Conservation (phyloP, 2,329 filamentous ascomycete genomes). For the Neonectria coccinea region DNA sequence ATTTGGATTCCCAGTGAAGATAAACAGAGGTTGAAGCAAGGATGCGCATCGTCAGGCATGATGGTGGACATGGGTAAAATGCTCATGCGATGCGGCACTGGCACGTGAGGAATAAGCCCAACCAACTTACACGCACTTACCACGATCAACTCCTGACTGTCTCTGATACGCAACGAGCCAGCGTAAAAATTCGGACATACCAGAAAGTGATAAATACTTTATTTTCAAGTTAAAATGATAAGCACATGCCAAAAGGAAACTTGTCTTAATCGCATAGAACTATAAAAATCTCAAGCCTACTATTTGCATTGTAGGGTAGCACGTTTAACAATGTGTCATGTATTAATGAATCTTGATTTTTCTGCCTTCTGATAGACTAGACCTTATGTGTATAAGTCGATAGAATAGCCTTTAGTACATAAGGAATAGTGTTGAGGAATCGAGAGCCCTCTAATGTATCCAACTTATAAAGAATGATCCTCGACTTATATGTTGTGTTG, state of each 20-base stretch:
- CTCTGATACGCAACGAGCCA: no score
- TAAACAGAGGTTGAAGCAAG: neutral
- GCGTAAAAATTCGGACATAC: no score
- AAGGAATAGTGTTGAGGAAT: neutral
- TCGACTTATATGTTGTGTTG: neutral
- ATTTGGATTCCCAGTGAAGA: neutral
- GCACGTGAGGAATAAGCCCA: neutral
- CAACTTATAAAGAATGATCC: no score
- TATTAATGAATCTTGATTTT: no score
- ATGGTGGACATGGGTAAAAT: neutral
- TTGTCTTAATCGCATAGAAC: neutral
- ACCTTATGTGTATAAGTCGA: neutral
- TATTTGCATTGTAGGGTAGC: neutral
- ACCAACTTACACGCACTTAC: neutral
- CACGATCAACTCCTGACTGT: no score
- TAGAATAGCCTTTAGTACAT: neutral
- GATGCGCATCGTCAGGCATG: neutral
- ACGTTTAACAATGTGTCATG: no score
- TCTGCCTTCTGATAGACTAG: neutral
- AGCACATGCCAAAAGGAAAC: neutral
- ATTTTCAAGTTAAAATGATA: no score
- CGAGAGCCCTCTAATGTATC: neutral
- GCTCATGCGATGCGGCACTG: neutral
- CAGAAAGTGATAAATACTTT: no score
- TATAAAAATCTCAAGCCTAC: neutral